Evolutionary conservation across 2,329 filamentous ascomycete species (phyloP), one percentile per base, ranked within the genome.

Genomic region (Myriosclerotinia scirpicola): DNA sequence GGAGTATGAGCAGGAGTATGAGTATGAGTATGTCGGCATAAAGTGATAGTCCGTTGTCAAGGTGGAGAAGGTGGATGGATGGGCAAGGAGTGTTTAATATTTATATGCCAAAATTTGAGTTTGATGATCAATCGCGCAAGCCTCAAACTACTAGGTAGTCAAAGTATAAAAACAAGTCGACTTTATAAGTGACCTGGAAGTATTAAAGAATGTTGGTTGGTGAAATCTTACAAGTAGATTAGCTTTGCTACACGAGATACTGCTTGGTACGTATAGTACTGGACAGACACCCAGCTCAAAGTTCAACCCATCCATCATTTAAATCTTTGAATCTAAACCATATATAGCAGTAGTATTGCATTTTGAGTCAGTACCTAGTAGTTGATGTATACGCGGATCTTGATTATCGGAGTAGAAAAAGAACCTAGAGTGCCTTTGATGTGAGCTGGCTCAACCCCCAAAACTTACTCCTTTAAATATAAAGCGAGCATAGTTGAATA

Each of bases 41-140:
- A 59, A 46, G 17, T 59, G 26, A 30, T 59, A 59, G 46, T 30
- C 54, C 54, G 54, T 59, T 64, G 46, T 65, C 44, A 48, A 60
- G 46, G 63, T 65, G 63, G 63, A 65, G 63, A 48, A 48, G 58
- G 26, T 44, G 53, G 42, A 34, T 26, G 26, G 26, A 26, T 26
- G 26, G 26, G 26, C 26, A 26, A 26, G n/a, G n/a, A n/a, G n/a
- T n/a, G n/a, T n/a, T n/a, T n/a, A n/a, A n/a, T n/a, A n/a, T n/a
- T n/a, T n/a, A n/a, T n/a, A n/a, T 26, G 42, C 48, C 42, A 15
- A 34, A 60, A 48, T n/a, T 50, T 60, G 44, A 50, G 44, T 60
- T 38, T 34, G 44, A 38, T 38, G 56, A 48, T 60, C 42, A 22
- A 60, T 42, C 56, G 42, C 56, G 42, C 36, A 22, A 50, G 44